These are phyloP conservation scores for Evansstolkia leycettana DNA, from an alignment of 495 filamentous ascomycete species.

Conservation along the genomic window DNA sequence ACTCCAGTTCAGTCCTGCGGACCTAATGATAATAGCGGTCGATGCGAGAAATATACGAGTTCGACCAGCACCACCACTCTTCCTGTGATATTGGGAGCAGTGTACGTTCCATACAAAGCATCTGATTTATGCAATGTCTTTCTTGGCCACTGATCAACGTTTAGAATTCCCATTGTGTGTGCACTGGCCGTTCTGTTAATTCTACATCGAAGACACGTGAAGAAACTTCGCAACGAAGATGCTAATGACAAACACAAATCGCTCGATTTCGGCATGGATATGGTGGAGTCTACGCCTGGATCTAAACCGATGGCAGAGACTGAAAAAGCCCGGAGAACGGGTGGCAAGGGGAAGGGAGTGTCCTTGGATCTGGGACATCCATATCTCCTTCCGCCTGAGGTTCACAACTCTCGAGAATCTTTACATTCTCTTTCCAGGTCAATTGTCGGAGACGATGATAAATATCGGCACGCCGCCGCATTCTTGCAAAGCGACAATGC, in stretches of 20 bases:
- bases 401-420: conserved; percentile 73
- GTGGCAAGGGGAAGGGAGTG: conserved; percentile 56
- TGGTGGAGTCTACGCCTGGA: conserved; percentile 22
- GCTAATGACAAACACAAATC: conserved; percentile 79
- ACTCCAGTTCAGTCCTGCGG: conserved; percentile 4
- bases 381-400: conserved; percentile 75
- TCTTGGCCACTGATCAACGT: conserved; percentile 15
- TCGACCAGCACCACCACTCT: conserved; percentile 47
- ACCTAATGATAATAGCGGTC: conserved; percentile 3
- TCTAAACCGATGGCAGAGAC: conserved; percentile 33
- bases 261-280: conserved; percentile 79
- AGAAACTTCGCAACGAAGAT: conserved; percentile 68
- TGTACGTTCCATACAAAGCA: conserved; percentile 46
- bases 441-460: conserved; percentile 60
- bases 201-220: conserved; percentile 65
- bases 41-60: conserved; percentile 21
- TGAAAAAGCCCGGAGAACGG: conserved; percentile 36
- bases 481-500: conserved; percentile 45
- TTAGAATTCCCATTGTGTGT: conserved; percentile 62
- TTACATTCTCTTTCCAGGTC: conserved; percentile 71
- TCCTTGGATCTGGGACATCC: conserved; percentile 68
- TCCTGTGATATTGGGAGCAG: conserved; percentile 67
- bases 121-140: neutral
- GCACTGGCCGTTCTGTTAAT: conserved; percentile 58
- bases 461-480: conserved; percentile 61